Conservation (phyloP, 192 early-diverging fungal species). For the Bifiguratus adelaidae region DNA sequence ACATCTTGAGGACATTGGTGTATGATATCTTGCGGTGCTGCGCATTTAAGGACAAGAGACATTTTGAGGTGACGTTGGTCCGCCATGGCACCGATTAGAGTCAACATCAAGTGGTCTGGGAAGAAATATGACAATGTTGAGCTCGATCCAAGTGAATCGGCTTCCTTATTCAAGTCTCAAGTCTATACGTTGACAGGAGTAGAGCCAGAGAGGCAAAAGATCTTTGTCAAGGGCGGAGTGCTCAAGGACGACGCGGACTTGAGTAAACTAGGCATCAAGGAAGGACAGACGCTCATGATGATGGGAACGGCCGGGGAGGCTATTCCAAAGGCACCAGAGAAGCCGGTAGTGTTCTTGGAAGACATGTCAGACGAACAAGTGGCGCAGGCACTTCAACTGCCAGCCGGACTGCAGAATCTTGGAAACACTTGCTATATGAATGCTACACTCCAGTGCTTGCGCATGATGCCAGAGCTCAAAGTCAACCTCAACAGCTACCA, state of each 20-base stretch:
- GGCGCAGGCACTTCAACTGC: constrained; percentile 79
- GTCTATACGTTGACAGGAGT: constrained; percentile 88
- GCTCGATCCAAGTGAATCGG: constrained; percentile 51
- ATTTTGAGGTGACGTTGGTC: no score
- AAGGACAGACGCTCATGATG: constrained; percentile 71
- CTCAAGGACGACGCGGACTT: constrained; percentile 86
- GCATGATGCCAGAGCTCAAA: constrained; percentile 76
- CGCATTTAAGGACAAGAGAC: no score
- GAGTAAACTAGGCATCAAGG: constrained; percentile 60
- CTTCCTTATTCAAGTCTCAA: constrained; percentile 77
- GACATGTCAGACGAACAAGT: constrained; percentile 87
- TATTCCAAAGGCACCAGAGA: constrained; percentile 71
- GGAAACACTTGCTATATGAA: constrained; percentile 93
- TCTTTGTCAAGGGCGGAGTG: constrained; percentile 86
- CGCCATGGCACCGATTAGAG: constrained; percentile 23
- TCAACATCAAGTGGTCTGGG: constrained; percentile 85
- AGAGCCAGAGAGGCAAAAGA: constrained; percentile 85
- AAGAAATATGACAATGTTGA: constrained; percentile 77
- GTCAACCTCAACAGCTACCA: constrained; percentile 38
- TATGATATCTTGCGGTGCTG: no score
- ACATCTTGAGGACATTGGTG: no score
- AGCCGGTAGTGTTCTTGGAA: constrained; percentile 73
- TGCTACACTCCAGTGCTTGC: constrained; percentile 88
- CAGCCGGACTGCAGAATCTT: constrained; percentile 81
- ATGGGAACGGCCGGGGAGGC: constrained; percentile 94